Conservation (phyloP, 345 rosid genomes). For the Stellera chamaejasme region DNA sequence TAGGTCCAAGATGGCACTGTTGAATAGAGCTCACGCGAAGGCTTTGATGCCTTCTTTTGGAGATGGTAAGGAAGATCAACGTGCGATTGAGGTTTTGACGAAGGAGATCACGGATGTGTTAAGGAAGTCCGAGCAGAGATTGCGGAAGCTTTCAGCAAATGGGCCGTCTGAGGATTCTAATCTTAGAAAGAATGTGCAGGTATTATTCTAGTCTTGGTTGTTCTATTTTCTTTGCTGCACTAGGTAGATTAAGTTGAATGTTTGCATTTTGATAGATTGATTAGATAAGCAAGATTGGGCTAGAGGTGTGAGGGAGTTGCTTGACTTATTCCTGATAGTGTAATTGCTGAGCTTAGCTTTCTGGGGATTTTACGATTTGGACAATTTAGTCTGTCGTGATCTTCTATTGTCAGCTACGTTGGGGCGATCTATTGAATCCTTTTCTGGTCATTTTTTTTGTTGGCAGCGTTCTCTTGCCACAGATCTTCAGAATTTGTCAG, state of each 20-base stretch:
- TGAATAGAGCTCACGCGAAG: slow-evolving; percentile 78
- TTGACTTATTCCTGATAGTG: neutral
- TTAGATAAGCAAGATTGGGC: neutral
- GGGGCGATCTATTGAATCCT: neutral
- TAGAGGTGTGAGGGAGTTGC: neutral
- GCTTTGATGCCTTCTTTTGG: slow-evolving; percentile 92
- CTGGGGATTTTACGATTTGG: slow-evolving; percentile 10
- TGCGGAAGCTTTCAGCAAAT: slow-evolving; percentile 46
- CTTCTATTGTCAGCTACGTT: neutral
- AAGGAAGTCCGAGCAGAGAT: slow-evolving; percentile 65
- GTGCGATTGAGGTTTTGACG: slow-evolving; percentile 59
- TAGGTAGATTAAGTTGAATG: neutral
- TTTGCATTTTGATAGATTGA: neutral
- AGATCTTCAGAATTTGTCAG: slow-evolving; percentile 66
- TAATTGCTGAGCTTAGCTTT: slow-evolving; percentile 21
- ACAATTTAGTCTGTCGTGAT: neutral
- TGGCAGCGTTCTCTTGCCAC: slow-evolving; percentile 75
- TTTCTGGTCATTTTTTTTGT: neutral
- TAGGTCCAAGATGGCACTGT: slow-evolving; percentile 54
- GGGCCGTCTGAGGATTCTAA: slow-evolving; percentile 80
- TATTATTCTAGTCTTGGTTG: slow-evolving; percentile 16
- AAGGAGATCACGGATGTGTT: slow-evolving; percentile 59
- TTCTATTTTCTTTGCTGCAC: neutral
- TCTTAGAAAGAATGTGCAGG: slow-evolving; percentile 89
- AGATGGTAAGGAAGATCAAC: slow-evolving; percentile 74